phyloP scores from a whole-genome alignment of 345 rosid genomes.

The Aegle marmelos region DNA sequence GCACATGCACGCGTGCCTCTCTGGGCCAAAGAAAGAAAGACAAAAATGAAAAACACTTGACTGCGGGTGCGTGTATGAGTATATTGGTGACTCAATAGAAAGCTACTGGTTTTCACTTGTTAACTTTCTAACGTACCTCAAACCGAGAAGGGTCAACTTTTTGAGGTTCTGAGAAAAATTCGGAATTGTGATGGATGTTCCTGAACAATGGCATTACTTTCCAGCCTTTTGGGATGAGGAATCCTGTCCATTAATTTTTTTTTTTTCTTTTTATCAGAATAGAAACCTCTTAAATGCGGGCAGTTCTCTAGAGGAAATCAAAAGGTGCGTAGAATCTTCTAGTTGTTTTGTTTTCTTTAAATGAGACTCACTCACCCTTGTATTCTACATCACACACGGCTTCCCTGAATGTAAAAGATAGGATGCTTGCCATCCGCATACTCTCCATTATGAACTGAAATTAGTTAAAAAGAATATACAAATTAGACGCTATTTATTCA shows the following conservation, averaged over 20 bases:
- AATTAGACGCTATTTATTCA: background rate
- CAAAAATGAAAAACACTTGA: no score
- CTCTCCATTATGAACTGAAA: slow-evolving; percentile 62
- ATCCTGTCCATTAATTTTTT: slow-evolving; percentile 40
- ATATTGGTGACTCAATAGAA: background rate
- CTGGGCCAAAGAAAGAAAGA: background rate
- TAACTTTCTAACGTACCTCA: slow-evolving; percentile 40
- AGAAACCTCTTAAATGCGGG: background rate
- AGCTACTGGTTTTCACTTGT: background rate
- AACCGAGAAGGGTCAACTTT: slow-evolving; percentile 82
- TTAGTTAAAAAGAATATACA: background rate
- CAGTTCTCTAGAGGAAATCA: background rate
- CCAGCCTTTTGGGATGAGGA: slow-evolving; percentile 94
- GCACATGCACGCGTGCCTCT: background rate
- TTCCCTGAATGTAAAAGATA: slow-evolving; percentile 92
- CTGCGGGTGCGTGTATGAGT: background rate
- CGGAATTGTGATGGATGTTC: slow-evolving; percentile 86
- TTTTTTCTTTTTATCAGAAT: background rate
- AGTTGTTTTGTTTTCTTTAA: background rate
- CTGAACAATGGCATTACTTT: slow-evolving; percentile 97
- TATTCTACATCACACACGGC: slow-evolving; percentile 84
- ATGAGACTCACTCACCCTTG: slow-evolving; percentile 40
- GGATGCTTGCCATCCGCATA: slow-evolving; percentile 86
- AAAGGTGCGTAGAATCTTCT: slow-evolving; percentile 3
- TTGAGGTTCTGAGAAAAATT: slow-evolving; percentile 70